Percentiles rank a stretch among this genome's conserved stretches.
phyloP scores from a whole-genome alignment of 2,329 filamentous ascomycete species.

The Teratosphaeriaceae sp. region DNA sequence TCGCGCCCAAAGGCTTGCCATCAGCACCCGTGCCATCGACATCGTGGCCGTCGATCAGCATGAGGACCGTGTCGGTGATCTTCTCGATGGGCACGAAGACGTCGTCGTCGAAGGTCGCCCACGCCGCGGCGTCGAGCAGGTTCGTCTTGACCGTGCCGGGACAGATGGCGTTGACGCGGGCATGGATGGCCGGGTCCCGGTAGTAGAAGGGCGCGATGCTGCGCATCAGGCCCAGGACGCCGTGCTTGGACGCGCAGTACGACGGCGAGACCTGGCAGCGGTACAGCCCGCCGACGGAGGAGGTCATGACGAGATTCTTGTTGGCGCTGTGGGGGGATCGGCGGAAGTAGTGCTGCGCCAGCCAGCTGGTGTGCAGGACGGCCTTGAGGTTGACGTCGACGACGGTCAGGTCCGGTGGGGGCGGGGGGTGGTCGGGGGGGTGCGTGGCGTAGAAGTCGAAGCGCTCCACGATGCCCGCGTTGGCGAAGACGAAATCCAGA shows the following conservation, averaged over 20 bases:
- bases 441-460: constrained; percentile 35
- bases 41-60: constrained; percentile 25
- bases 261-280: constrained; percentile 25
- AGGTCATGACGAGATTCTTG: constrained; percentile 9
- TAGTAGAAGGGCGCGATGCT: constrained; percentile 8
- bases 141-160: constrained; percentile 33
- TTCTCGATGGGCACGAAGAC: constrained; percentile 30
- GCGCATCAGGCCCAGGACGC: constrained; percentile 44
- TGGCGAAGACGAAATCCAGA: constrained; percentile 45
- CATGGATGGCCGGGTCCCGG: constrained; percentile 2
- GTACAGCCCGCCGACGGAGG: constrained; percentile 10
- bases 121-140: constrained; percentile 28
- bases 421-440: constrained; percentile 10
- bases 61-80: constrained; percentile 24
- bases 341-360: constrained; percentile 44
- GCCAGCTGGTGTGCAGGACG: constrained; percentile 41
- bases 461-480: constrained; percentile 40
- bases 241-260: constrained; percentile 45
- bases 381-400: constrained; percentile 45
- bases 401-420: constrained; percentile 31
- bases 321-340: constrained; percentile 9
- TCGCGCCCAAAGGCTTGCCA: constrained; percentile 12
- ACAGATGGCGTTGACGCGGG: constrained; percentile 20
- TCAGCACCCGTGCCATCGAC: constrained; percentile 8
- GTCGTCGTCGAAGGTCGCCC: constrained; percentile 28